Base-by-base conservation (phyloP, 768 basidiomycete species). In the Mycena leptocephala region DNA sequence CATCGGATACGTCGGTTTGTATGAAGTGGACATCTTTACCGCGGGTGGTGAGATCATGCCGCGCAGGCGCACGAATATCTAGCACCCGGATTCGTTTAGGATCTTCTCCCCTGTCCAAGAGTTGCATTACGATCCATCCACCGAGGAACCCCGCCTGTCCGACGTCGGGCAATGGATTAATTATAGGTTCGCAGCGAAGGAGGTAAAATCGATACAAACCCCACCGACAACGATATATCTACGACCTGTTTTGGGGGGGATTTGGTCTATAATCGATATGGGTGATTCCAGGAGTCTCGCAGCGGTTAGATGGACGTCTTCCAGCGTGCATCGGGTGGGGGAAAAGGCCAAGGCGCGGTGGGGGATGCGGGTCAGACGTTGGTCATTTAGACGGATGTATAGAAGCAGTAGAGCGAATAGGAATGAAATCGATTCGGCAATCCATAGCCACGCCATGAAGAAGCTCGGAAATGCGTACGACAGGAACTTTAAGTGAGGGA, bases 171-270 rank as follows among this genome's bases (percentile, higher is more conserved):
- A n/a, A 10, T 18, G 24, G 33, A 14, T 64, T 51, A 55, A 64
- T 58, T 65, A 13, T 28, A 24, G n/a, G 33, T 7, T 43, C 37
- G 32, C 3, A 18, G 58, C 84, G 90, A 78, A 82, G 90, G 82
- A 77, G 80, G 77, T 67, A 41, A 61, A 74, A 3, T n/a, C 30
- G 9, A 56, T 32, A 61, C 11, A 76, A 81, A 94, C 94, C 78
- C 95, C 95, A 70, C 95, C 95, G 43, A 94, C 89, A 5, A 96
- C 88, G 72, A 95, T 94, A 81, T 96, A 95, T 62, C 92, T 87
- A 70, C 95, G 88, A 24, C 94, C 94, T 0, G 95, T 96, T 82
- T 87, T 92, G 3, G 91, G 91, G 7, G 93, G 93, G 32, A 95
- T 82, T 70, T 92, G 86, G 55, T 88, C 86, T 9, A 85, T 76